These are phyloP conservation scores for Apophysomyces ossiformis DNA, from an alignment of 371 early-diverging fungal species.

Conservation along the genomic window DNA sequence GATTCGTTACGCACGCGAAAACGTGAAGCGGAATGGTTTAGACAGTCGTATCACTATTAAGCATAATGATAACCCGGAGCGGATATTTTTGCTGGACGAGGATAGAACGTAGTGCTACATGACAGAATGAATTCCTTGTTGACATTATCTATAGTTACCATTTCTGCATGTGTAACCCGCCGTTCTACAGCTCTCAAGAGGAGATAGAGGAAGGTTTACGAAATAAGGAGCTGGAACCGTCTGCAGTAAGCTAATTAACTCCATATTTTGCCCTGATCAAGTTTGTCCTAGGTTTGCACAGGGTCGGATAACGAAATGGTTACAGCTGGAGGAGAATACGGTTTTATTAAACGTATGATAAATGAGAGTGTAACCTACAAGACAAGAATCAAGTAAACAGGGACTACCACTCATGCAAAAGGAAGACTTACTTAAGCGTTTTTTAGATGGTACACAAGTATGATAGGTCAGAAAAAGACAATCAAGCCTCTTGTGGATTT, in stretches of 20 bases:
- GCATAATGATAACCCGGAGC: conserved; percentile 34
- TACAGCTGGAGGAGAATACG: conserved; percentile 68
- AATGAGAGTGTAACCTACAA: conserved; percentile 55
- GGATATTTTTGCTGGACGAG: conserved; percentile 37
- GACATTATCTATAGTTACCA: conserved; percentile 38
- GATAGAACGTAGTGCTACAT: conserved; percentile 10
- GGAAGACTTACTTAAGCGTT: background rate
- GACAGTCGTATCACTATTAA: conserved; percentile 45
- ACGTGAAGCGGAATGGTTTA: conserved; percentile 58
- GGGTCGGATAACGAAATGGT: conserved; percentile 66
- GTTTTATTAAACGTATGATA: conserved; percentile 60
- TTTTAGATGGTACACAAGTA: conserved; percentile 66
- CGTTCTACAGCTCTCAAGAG: conserved; percentile 61
- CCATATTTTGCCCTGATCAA: background rate
- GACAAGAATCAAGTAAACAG: conserved; percentile 33
- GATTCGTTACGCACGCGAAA: conserved; percentile 58
- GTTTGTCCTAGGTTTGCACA: conserved; percentile 51
- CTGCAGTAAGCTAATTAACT: conserved; percentile 38
- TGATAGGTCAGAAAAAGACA: conserved; percentile 63
- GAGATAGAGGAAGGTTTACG: conserved; percentile 46
- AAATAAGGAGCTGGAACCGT: conserved; percentile 52
- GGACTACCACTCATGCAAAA: background rate
- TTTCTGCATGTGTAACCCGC: conserved; percentile 80
- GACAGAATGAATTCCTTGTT: background rate
- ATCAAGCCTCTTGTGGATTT: conserved; percentile 40